Base-by-base conservation (phyloP, 768 basidiomycete genomes). In the Tricholoma bakamatsutake region DNA sequence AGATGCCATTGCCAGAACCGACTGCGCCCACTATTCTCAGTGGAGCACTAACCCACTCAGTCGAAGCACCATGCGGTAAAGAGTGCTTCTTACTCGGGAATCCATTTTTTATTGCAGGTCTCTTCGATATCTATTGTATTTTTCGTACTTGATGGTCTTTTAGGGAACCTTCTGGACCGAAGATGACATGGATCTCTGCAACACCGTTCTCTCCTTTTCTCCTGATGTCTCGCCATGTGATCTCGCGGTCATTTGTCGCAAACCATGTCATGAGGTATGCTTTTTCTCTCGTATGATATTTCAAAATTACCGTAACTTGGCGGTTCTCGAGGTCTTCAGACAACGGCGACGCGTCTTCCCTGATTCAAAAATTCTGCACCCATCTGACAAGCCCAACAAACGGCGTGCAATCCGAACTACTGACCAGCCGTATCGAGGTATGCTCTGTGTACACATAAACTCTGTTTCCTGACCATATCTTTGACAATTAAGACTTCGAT, bases 201-300 rank as follows among this genome's bases (percentile, higher is more conserved):
- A 59, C 18, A 67, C 65, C 2, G 62, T 81, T 5, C 66, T 81
- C 9, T 67, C 75, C 13, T 64, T 79, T 21, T 68, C 72, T 0
- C 78, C 79, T 6, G 76, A 83, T 46, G 63, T 70, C 3, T 64
- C 70, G 0, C 73, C 84, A 0, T 88, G 87, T 58, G 76, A 82
- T 46, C 66, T 87, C 11, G 79, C 83, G 15, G 63, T 71, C 1
- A 67, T 87, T 13, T 80, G 80, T 64, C 71, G 72, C 9, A 83
- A 80, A 57, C 79, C 84, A 5, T 89, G 87, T 64, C 66, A 67
- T 28, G 82, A 88, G 72, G 87, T 85, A 53, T 2, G n/a, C 31
- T 49, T 3, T 3, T n/a, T 13, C 40, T 43, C 35, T 28, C 6
- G 27, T 48, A 17, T 55, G 9, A 15, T 37, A 18, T 30, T 13